Base-by-base conservation (phyloP, 768 basidiomycete species). In the Rubroboletus pulcherrimus region DNA sequence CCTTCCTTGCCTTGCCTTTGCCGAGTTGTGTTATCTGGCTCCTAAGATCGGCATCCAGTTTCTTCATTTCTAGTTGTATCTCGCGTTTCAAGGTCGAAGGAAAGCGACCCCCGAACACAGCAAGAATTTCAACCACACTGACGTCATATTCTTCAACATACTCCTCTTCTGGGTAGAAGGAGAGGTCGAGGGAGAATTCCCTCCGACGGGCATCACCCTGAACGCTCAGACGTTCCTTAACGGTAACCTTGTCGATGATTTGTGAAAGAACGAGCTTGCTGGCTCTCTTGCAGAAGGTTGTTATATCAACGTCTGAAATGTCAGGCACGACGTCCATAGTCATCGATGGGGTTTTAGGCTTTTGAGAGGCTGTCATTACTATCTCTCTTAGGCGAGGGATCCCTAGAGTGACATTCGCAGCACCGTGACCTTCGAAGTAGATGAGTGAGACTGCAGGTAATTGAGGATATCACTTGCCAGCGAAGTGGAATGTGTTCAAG, bases 401-500 rank as follows among this genome's bases (percentile, higher is more conserved):
- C 81, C 97, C 97, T 42, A 99, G 81, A 0, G 97, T 99, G 57
- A 99, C 97, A 70, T 99, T 99, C 40, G 97, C 97, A 56, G 97
- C 97, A 74, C 97, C 96, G 67, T 98, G 97, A 60, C 96, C 93
- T 94, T 61, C 38, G n/a, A 50, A 51, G 45, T 42, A 41, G 38
- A 43, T 64, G 37, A 57, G 56, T 11, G 12, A 60, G 29, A 17
- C 8, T 4, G 12, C 5, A 26, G n/a, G 8, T 44, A n/a, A 53
- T 14, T 4, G 11, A 24, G 35, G 30, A 38, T 45, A 55, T 59
- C 37, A 66, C 81, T 65, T 71, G 86, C 93, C 96, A 63, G 97
- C 97, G 66, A 99, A 95, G 77, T 99, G 97, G 84, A 99, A 99
- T 12, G 97, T 99, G 70, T 99, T 99, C 59, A 99, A 75, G 9